Base-by-base conservation (phyloP, 2,329 filamentous ascomycete species). In the Aquanectria penicillioides region DNA sequence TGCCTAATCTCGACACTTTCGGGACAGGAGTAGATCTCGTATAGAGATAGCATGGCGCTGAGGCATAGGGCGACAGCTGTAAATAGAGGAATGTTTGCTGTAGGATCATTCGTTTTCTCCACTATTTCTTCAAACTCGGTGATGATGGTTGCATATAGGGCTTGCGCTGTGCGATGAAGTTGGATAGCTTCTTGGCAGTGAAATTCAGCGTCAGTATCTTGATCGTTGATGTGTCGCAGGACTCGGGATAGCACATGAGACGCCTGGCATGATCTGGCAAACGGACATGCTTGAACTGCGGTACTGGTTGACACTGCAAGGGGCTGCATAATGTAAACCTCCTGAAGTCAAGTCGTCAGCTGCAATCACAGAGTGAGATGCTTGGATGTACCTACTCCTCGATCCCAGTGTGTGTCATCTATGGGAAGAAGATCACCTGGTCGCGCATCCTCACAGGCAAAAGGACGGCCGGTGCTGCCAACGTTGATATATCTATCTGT, bases 401-500 rank as follows among this genome's bases (percentile, higher is more conserved):
- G 33, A 22, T 49, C 46, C 33, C 33, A 49, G 29, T 28, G n/a
- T 17, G n/a, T 28, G 2, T 49, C 46, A 22, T 49, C 46, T 6
- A 55, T 22, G 3, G 41, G 43, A 3, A 61, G 53, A 10, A 61
- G 41, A 7, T 61, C 58, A 25, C 57, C 47, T 10, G 58, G 28
- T 3, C 17, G 11, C 17, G 53, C 58, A 18, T 61, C 53, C 5
- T 47, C 41, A 8, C 53, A 61, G 22, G 46, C 28, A 15, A 61
- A 57, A 2, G 58, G 58, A 8, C 58, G 28, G 15, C 29, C 53
- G 2, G 10, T 23, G 18, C 56, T 15, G 10, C 58, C 53, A 38
- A 61, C 11, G 13, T 57, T 49, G 29, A 53, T 29, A 38, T 55
- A 55, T 5, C 56, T 59, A n/a, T n/a, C n/a, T 15, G 4, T 10